phyloP scores from a whole-genome alignment of 352 stramenopile species.

The Saprolegnia diclina region DNA sequence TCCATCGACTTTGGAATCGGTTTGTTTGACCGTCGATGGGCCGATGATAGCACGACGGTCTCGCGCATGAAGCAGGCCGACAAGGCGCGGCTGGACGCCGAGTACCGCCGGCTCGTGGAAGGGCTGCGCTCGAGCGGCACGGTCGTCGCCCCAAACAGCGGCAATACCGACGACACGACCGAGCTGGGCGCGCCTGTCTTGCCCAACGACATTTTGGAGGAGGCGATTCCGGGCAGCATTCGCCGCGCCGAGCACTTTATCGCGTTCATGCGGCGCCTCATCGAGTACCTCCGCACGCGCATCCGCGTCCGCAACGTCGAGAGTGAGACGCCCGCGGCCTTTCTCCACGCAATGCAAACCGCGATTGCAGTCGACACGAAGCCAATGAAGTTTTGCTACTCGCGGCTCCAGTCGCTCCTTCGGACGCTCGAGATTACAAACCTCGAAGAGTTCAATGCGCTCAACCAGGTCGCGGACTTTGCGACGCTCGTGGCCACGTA shows the following conservation, averaged over 20 bases:
- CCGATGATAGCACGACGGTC: slow-evolving; percentile 61
- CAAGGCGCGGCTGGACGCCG: slow-evolving; percentile 86
- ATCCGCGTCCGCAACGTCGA: slow-evolving; percentile 88
- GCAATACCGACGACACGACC: slow-evolving; percentile 56
- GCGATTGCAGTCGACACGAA: slow-evolving; percentile 94
- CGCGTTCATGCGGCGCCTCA: slow-evolving; percentile 95
- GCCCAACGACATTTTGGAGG: slow-evolving; percentile 92
- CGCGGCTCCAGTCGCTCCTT: slow-evolving; percentile 94
- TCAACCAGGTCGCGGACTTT: slow-evolving; percentile 97
- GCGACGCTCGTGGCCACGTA: slow-evolving; percentile 96
- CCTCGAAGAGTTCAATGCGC: slow-evolving; percentile 94
- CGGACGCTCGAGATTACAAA: slow-evolving; percentile 96
- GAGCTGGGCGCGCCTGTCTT: slow-evolving; percentile 79
- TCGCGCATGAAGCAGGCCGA: slow-evolving; percentile 88
- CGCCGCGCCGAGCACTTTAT: slow-evolving; percentile 97
- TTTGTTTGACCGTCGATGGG: neutral
- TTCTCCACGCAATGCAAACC: slow-evolving; percentile 92
- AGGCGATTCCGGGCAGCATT: slow-evolving; percentile 97
- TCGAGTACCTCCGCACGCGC: slow-evolving; percentile 88
- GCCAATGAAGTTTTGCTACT: slow-evolving; percentile 97
- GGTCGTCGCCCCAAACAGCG: slow-evolving; percentile 39
- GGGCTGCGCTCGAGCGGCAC: slow-evolving; percentile 90
- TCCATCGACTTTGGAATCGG: neutral
- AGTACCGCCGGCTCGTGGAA: slow-evolving; percentile 94
- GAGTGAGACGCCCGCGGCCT: slow-evolving; percentile 94